Evolutionary conservation across 495 filamentous ascomycete species (phyloP).

Genomic region (Podospora pseudoanserina): DNA sequence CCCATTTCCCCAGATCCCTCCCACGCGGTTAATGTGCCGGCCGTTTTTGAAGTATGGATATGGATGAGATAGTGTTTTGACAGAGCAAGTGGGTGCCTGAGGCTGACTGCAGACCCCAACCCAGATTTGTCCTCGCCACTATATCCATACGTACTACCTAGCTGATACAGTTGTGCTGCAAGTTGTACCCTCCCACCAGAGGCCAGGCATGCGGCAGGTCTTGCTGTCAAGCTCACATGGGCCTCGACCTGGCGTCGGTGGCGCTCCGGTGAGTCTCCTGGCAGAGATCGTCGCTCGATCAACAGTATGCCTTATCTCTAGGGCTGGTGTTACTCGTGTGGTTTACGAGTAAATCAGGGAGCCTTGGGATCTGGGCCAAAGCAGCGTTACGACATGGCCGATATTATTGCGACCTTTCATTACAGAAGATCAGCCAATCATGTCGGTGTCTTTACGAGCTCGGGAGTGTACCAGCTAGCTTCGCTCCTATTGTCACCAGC

Average conservation of each 20-base stretch:
- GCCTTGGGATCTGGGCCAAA: background rate
- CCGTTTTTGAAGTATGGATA: background rate
- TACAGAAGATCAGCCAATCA: background rate
- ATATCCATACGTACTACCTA: background rate
- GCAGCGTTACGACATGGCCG: background rate
- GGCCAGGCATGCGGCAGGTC: background rate
- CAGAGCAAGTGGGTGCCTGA: background rate
- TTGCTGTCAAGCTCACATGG: background rate
- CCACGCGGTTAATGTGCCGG: background rate
- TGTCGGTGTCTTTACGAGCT: background rate
- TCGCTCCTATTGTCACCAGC: background rate
- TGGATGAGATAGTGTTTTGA: background rate
- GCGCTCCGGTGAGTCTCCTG: background rate
- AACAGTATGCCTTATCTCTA: background rate
- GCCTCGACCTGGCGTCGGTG: background rate
- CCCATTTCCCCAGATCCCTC: background rate
- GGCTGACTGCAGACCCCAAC: background rate
- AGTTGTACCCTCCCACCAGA: background rate
- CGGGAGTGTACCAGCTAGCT: background rate
- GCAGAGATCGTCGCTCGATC: background rate
- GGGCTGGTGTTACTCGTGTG: background rate
- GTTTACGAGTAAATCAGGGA: background rate
- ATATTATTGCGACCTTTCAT: background rate
- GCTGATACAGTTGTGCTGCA: background rate
- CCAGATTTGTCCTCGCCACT: background rate